phyloP scores from a whole-genome alignment of 1,284 basidiomycete genomes.

The Heterobasidion parviporum region DNA sequence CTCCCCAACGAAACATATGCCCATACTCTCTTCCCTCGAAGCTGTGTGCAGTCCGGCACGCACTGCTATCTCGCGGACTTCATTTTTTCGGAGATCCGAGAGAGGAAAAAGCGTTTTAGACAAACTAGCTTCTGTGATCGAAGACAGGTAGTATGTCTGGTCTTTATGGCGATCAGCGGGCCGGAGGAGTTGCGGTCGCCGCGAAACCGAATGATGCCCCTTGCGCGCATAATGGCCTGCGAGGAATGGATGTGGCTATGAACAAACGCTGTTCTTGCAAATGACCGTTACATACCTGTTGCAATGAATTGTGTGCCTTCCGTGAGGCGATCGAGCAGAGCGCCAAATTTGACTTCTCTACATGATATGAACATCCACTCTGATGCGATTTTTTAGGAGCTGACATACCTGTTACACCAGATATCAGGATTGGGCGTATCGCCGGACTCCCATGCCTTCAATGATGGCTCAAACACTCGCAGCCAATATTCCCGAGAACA shows the following conservation, averaged over 20 bases:
- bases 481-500: conserved; percentile 85
- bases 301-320: conserved; percentile 55
- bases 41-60: conserved; percentile 70
- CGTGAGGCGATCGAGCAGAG: conserved; percentile 62
- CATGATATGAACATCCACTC: background rate
- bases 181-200: conserved; percentile 58
- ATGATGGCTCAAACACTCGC: conserved; percentile 78
- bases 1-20: conserved; percentile 94
- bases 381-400: background rate
- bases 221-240: conserved; percentile 88
- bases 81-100: conserved; percentile 53
- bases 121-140: conserved; percentile 61
- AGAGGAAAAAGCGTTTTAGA: conserved; percentile 75
- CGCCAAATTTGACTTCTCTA: conserved; percentile 93
- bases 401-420: conserved; percentile 73
- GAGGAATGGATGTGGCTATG: background rate
- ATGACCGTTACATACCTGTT: conserved; percentile 45
- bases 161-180: conserved; percentile 73
- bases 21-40: conserved; percentile 83
- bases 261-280: background rate
- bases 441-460: conserved; percentile 71
- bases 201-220: conserved; percentile 11
- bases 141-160: conserved; percentile 90
- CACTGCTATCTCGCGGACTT: conserved; percentile 76
- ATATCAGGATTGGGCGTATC: conserved; percentile 92